Evolutionary conservation across 2,329 filamentous ascomycete genomes (phyloP), one percentile per base, ranked within the genome.

Genomic region (Chrysosporium queenslandicum): DNA sequence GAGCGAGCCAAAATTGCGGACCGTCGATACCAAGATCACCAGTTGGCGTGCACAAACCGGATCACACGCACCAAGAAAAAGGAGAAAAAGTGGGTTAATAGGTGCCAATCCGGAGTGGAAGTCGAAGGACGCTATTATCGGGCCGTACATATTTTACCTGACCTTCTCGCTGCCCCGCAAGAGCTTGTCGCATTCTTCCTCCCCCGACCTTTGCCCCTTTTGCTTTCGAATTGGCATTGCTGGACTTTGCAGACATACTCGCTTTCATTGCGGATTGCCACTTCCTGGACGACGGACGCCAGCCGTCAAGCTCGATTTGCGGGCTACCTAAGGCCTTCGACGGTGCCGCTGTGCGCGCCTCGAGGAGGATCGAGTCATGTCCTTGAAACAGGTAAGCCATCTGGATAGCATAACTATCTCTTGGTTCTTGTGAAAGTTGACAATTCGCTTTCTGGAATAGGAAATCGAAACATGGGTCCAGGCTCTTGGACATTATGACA

Each of bases 401-500:
- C 21, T 14, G 21, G n/a, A n/a, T 9, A 37, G n/a, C 4, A n/a
- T 18, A 3, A 11, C 23, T 4, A 8, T 18, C 16, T 16, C 8
- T 16, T 27, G 21, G 11, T 16, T 37, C 42, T 11, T 20, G 34
- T 21, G 9, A 8, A 5, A 8, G 25, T 45, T 52, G 27, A 54
- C 47, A 43, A 30, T 34, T 30, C 39, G 34, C 20, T 11, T n/a
- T 9, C 42, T 55, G 34, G 23, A 58, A 56, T 58, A 94, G 90
- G 92, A 98, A 85, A 98, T 98, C 71, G 91, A 97, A 74, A 94
- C 88, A 46, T 98, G 92, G 92, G 92, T 97, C 60, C 77, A 84
- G 68, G 92, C 92, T 70, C 81, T 98, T 52, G 82, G 76, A 62
- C 84, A 85, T 66, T 98, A 98, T 74, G 92, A 98, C 73, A 92